Conservation (phyloP, 306 rosid species). For the Medicago arabica region DNA sequence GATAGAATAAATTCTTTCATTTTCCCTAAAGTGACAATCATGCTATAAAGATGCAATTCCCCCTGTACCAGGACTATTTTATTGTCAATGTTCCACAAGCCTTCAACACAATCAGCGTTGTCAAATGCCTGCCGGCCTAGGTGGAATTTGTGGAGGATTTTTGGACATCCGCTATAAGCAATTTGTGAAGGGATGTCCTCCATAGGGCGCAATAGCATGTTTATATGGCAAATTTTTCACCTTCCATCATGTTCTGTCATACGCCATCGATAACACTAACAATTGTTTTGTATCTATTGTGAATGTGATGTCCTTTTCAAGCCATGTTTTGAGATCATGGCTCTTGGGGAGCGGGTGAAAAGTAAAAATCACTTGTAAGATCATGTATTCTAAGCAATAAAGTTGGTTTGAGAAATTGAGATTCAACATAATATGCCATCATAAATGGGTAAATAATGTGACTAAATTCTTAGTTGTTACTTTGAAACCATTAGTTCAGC, state of each 20-base stretch:
- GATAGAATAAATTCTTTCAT: not conserved
- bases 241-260: too few species aligned
- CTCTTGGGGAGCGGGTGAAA: not conserved
- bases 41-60: constrained; percentile 11
- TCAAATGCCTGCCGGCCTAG: not conserved
- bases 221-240: too few species aligned
- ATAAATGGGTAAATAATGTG: not conserved
- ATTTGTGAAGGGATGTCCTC: not conserved
- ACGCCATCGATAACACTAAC: not conserved
- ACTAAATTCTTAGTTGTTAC: not conserved
- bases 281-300: not conserved
- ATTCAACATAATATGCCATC: not conserved
- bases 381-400: not conserved
- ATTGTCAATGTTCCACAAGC: not conserved
- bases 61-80: constrained; percentile 10
- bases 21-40: constrained; percentile 2
- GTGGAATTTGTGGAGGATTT: not conserved
- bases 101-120: not conserved
- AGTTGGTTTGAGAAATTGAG: not conserved
- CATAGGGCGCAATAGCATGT: not conserved
- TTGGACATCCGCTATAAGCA: not conserved
- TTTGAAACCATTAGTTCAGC: not conserved
- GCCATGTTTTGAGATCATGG: not conserved
- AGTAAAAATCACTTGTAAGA: not conserved
- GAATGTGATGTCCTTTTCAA: not conserved